Conservation (phyloP, 768 basidiomycete species). For the Trametes cingulata region DNA sequence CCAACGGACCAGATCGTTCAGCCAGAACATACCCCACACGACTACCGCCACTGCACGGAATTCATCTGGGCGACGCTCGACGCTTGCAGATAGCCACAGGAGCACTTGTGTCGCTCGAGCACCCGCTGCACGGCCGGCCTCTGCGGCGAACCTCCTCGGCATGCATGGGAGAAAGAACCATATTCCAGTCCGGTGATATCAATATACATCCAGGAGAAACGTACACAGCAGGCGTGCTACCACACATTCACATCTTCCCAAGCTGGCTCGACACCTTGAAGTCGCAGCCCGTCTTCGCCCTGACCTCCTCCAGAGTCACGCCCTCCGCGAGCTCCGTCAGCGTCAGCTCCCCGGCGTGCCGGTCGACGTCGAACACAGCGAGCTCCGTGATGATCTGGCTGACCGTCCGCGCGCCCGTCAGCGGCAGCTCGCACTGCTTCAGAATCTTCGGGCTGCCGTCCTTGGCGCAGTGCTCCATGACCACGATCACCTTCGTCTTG, state of each 20-base stretch:
- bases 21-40: not conserved
- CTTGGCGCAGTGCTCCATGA: constrained; percentile 90
- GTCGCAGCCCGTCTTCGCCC: constrained; percentile 82
- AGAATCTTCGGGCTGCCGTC: constrained; percentile 90
- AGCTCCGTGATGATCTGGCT: constrained; percentile 94
- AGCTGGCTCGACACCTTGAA: constrained; percentile 60
- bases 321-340: constrained; percentile 86
- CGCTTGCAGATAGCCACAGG: not conserved
- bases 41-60: not conserved
- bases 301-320: constrained; percentile 79
- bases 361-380: constrained; percentile 86
- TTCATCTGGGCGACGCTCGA: not conserved
- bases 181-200: not conserved
- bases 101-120: not conserved
- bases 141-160: not conserved
- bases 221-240: not conserved
- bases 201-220: not conserved
- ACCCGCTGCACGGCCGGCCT: not conserved
- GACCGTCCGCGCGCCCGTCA: constrained; percentile 86
- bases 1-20: not conserved
- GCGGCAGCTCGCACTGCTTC: constrained; percentile 75
- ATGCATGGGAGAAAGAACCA: constrained; percentile 5
- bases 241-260: constrained; percentile 26
- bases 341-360: constrained; percentile 66
- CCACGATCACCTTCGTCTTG: constrained; percentile 86